Base-by-base conservation (phyloP, 257 asterid genomes). In the Gardenia jasminoides region DNA sequence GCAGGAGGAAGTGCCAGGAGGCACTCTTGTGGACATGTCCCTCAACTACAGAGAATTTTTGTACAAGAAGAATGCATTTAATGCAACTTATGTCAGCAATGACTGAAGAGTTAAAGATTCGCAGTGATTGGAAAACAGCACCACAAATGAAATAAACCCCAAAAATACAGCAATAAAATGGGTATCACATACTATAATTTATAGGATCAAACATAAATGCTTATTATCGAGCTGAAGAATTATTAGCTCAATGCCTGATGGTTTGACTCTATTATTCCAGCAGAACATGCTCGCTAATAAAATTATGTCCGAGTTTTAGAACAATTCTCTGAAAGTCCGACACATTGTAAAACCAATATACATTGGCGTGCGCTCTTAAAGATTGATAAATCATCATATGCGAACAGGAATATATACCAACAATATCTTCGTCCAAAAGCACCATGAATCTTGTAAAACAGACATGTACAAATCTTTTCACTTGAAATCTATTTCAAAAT, bases 21-120 rank as follows among this genome's bases (percentile, higher is more conserved):
- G 86, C 70, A 70, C 83, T 81, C 80, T 77, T 78, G 85, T 87
- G 78, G 89, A 79, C 88, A 86, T 84, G 72, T 88, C 94, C 72
- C 86, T 87, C 85, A 91, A 70, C 96, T 91, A 81, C 74, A 70
- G 58, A 77, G 44, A 80, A 47, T 67, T 72, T 62, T 10, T 11
- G 33, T n/a, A 28, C 62, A 84, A 76, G 47, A 61, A 56, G 67
- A 71, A 17, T 58, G 64, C 54, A 26, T 68, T 39, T 30, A 50
- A 61, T 44, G 46, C 48, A 82, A 59, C 56, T 39, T 76, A 50
- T 33, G 26, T 81, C 67, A 50, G 59, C 67, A 56, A 36, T 13
- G 47, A 66, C 61, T 72, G 36, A 66, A 59, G 10, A 39, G 10
- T 46, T 31, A 54, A 46, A 26, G 41, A 15, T 70, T 19, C 28